phyloP scores from a whole-genome alignment of 2,329 filamentous ascomycete genomes.

The Xenoacremonium recifei region DNA sequence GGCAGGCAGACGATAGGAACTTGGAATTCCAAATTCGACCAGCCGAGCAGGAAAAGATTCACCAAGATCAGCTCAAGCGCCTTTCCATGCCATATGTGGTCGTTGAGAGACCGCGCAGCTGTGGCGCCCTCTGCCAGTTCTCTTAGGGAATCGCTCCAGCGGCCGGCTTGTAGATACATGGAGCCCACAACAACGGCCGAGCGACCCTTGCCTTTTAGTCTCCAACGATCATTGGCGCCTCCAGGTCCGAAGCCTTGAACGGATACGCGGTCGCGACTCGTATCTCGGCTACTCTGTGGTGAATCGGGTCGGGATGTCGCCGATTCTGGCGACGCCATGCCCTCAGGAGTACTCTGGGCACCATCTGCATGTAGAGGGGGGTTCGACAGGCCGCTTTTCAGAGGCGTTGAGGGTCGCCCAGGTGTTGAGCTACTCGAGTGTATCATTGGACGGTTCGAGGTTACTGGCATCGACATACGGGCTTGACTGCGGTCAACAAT shows the following conservation, averaged over 20 bases:
- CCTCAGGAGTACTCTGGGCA: constrained; percentile 34
- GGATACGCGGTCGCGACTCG: constrained; percentile 55
- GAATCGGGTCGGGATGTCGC: constrained; percentile 36
- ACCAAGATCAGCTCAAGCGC: constrained; percentile 85
- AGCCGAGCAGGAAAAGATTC: constrained; percentile 79
- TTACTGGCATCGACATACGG: constrained; percentile 82
- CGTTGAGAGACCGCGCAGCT: constrained; percentile 74
- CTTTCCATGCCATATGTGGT: constrained; percentile 97
- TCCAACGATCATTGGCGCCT: constrained; percentile 72
- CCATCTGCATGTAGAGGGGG: constrained; percentile 50
- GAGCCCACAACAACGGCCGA: constrained; percentile 78
- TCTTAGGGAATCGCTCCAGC: constrained; percentile 84
- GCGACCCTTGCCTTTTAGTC: constrained; percentile 78
- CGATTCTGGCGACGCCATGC: constrained; percentile 40
- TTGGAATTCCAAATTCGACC: constrained; percentile 80
- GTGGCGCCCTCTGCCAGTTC: constrained; percentile 79
- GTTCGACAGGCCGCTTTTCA: constrained; percentile 47
- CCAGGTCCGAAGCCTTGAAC: constrained; percentile 71
- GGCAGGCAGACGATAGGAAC: constrained; percentile 59
- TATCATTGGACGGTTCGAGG: constrained; percentile 45
- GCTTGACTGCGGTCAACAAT: constrained; percentile 58
- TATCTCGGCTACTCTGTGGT: constrained; percentile 46
- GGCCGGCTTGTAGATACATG: constrained; percentile 82
- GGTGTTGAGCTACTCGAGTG: constrained; percentile 46
- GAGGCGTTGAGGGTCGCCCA: constrained; percentile 49